Base-by-base conservation (phyloP, 78 protist species). In the Dictyostelium firmibasis region DNA sequence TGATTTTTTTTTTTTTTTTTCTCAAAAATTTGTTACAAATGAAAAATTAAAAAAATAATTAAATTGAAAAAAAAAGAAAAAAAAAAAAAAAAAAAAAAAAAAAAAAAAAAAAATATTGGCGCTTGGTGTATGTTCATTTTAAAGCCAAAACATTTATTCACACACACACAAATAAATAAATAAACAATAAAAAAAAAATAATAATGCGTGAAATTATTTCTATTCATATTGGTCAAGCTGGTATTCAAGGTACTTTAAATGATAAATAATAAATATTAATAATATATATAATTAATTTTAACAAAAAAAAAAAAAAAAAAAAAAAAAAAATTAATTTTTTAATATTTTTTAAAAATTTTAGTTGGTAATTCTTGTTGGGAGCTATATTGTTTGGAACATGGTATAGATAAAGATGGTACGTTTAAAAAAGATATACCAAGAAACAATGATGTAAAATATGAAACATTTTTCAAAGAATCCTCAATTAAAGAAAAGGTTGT, bases 311-410 rank as follows among this genome's bases (percentile, higher is more conserved):
- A n/a, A n/a, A n/a, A n/a, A n/a, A n/a, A n/a, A n/a, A n/a, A n/a
- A n/a, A n/a, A n/a, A n/a, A n/a, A n/a, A n/a, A n/a, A n/a, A n/a
- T 41, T 41, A 41, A 41, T 41, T 41, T 41, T 41, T 41, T 41
- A 9, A 9, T 41, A 2, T 41, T 41, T 41, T 41, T 41, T 41
- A 9, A 7, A 41, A 9, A 9, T 41, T 41, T 0, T 50, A 50
- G 77, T 96, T 38, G 99, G 99, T 78, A 98, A 98, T 83, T 98
- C 99, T 29, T 99, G 99, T 97, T 99, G 99, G 99, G 99, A 98
- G 91, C 93, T 99, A 5, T 98, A 91, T 97, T 70, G 77, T 70
- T 31, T 98, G 23, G 99, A 99, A 96, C 99, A 99, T 97, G 99
- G 99, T 35, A 98, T 98, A 77, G 96, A 97, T 91, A 99, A 98